Conservation (phyloP, 768 basidiomycete species). For the Coprinopsis marcescibilis region DNA sequence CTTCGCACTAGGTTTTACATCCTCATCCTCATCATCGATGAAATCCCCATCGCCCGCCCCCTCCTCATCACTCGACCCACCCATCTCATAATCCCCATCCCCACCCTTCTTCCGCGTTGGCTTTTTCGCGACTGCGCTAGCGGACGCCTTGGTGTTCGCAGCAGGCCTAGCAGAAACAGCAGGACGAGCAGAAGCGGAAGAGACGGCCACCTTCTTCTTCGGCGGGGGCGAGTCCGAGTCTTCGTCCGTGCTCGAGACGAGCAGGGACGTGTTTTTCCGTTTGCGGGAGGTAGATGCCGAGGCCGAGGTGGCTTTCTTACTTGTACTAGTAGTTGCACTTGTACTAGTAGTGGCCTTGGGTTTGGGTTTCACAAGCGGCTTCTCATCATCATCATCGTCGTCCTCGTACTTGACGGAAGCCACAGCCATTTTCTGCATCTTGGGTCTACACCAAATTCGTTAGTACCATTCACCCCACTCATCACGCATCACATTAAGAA, state of each 20-base stretch:
- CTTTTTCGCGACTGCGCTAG: slow-evolving; percentile 13
- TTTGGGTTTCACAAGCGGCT: not conserved
- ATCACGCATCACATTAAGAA: too few relatives aligned
- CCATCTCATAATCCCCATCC: slow-evolving; percentile 25
- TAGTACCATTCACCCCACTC: too few relatives aligned
- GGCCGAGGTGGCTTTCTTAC: slow-evolving; percentile 12
- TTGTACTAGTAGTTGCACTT: too few relatives aligned
- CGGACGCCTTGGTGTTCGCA: slow-evolving; percentile 18
- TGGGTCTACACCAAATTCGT: too few relatives aligned
- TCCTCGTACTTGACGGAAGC: too few relatives aligned
- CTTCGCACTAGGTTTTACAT: slow-evolving; percentile 4
- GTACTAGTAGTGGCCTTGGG: too few relatives aligned
- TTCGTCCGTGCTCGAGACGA: slow-evolving; percentile 36
- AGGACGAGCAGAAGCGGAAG: slow-evolving; percentile 17
- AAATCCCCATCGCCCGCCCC: slow-evolving; percentile 17
- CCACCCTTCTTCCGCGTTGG: slow-evolving; percentile 12
- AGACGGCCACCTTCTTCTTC: slow-evolving; percentile 34
- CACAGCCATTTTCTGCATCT: too few relatives aligned
- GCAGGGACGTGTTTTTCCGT: slow-evolving; percentile 8
- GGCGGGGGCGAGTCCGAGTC: slow-evolving; percentile 30
- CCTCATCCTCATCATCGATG: slow-evolving; percentile 17
- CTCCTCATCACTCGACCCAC: slow-evolving; percentile 11
- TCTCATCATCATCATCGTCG: not conserved
- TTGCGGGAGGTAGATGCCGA: slow-evolving; percentile 10
- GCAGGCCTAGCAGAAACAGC: slow-evolving; percentile 16